Evolutionary conservation across 75 land plant genomes (phyloP), one percentile per base, ranked within the genome.

Genomic region (Cupressus sempervirens): DNA sequence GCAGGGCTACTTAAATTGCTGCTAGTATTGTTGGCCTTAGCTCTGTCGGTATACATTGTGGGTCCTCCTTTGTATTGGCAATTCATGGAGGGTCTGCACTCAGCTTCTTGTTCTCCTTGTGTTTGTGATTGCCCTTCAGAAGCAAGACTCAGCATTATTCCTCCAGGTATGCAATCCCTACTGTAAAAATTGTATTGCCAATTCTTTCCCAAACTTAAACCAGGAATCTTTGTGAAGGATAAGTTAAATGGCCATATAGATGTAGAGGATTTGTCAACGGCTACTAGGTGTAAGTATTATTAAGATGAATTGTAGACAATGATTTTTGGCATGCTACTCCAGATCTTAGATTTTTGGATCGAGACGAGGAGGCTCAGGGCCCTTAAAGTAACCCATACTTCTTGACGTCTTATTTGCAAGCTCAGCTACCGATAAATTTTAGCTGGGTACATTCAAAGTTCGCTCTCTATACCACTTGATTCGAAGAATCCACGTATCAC

Each of bases 41-140:
- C 48, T 15, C 85, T 84, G 20, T 16, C 80, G 16, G 48, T 79
- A 7, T 84, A 84, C 82, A 84, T 84, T 15, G 85, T 84, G 16
- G 85, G 85, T 26, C 85, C 85, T 84, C 85, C 85, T 18, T 79
- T 84, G 34, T 84, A 84, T 84, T 84, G 85, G 85, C 85, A 84
- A 45, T 30, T 84, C 50, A 70, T 29, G 43, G 85, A 84, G 53
- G 85, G 83, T 3, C 45, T 79, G 85, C 80, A 43, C 40, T 30
- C 46, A 40, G 52, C 85, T 26, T 30, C 85, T 18, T 84, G 85
- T 43, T 7, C 85, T 84, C 80, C 80, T 38, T 84, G 85, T 84
- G 75, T 20, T 15, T 84, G 85, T 81, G 85, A 84, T 35, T 84
- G 85, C 52, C 29, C 85, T 82, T 53, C 54, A 52, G 83, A 82